These are phyloP conservation scores for Pythium graminicola DNA, from an alignment of 352 stramenopile genomes.

Conservation along the genomic window DNA sequence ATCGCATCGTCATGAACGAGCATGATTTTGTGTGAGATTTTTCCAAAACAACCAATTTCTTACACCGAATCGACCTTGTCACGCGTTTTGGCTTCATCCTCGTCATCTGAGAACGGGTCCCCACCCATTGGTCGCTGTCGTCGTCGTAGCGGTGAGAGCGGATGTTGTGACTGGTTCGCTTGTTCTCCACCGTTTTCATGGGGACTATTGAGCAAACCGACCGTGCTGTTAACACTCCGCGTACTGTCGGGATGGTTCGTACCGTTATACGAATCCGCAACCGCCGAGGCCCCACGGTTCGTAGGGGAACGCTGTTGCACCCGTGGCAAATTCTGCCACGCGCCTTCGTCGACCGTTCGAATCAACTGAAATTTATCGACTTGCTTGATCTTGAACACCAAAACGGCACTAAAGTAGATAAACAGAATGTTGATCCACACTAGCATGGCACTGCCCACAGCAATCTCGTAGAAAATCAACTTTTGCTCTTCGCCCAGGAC, in stretches of 20 bases:
- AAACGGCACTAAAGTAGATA: conserved; percentile 79
- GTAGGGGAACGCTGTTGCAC: conserved; percentile 60
- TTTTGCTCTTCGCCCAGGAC: conserved; percentile 77
- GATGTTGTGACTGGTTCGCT: conserved; percentile 19
- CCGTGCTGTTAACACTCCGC: conserved; percentile 38
- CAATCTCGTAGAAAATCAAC: conserved; percentile 83
- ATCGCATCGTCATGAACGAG: conserved; percentile 28
- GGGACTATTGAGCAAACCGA: conserved; percentile 14
- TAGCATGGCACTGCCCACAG: conserved; percentile 71
- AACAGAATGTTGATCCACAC: conserved; percentile 86
- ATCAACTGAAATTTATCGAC: conserved; percentile 83
- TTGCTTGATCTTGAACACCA: conserved; percentile 88
- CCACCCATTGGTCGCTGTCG: conserved; percentile 17
- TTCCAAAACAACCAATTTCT: not conserved
- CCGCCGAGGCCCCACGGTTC: not conserved
- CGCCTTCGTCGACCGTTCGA: conserved; percentile 59
- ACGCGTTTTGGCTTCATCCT: conserved; percentile 14
- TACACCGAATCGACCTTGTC: conserved; percentile 29
- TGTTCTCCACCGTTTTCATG: conserved; percentile 3
- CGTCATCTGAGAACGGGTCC: conserved; percentile 24
- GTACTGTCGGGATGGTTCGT: conserved; percentile 30
- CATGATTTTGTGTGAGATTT: conserved; percentile 18
- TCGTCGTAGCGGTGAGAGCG: conserved; percentile 34
- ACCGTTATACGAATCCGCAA: conserved; percentile 1
- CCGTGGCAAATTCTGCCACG: conserved; percentile 75